These are phyloP conservation scores for Aspergillus puulaauensis DNA, from an alignment of 2,329 filamentous ascomycete genomes.

Conservation along the genomic window DNA sequence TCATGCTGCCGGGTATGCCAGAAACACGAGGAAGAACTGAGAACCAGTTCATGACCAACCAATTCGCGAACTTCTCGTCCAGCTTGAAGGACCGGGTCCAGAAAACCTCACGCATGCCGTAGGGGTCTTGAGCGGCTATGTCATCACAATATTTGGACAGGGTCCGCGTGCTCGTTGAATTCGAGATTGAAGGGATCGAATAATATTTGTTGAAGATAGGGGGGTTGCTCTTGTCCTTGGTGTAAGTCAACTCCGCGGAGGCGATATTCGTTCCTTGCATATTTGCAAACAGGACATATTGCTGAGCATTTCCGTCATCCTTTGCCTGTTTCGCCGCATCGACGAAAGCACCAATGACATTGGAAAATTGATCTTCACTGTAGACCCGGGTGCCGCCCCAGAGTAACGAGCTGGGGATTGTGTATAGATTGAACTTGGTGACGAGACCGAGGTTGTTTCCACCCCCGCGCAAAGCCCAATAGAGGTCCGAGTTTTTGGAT, in stretches of 20 bases:
- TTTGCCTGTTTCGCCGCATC: slow-evolving; percentile 23
- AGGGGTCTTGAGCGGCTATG: slow-evolving; percentile 33
- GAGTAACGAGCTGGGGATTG: slow-evolving; percentile 37
- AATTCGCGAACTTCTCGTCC: slow-evolving; percentile 27
- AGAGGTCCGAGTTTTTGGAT: slow-evolving; percentile 35
- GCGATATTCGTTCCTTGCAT: slow-evolving; percentile 26
- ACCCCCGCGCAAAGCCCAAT: slow-evolving; percentile 43
- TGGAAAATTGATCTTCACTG: slow-evolving; percentile 25
- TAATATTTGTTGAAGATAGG: slow-evolving; percentile 40
- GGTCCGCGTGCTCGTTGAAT: slow-evolving; percentile 30
- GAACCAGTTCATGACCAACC: slow-evolving; percentile 9
- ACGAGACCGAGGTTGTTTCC: slow-evolving; percentile 41
- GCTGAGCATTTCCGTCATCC: slow-evolving; percentile 34
- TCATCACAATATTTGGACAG: slow-evolving; percentile 35
- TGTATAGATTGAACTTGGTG: slow-evolving; percentile 42
- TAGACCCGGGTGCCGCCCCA: slow-evolving; percentile 41
- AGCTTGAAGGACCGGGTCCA: slow-evolving; percentile 34
- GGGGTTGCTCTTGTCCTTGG: slow-evolving; percentile 35
- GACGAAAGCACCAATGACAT: slow-evolving; percentile 33
- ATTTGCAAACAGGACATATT: slow-evolving; percentile 34
- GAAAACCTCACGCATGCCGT: slow-evolving; percentile 33
- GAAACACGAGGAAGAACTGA: neutral
- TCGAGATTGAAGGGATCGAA: slow-evolving; percentile 28
- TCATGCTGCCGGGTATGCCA: neutral
- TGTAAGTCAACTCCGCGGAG: slow-evolving; percentile 38